Percentiles rank a stretch among this genome's conserved stretches.
phyloP scores from a whole-genome alignment of 108 stramenopile genomes.

The Cyclostephanos invisitatus region DNA sequence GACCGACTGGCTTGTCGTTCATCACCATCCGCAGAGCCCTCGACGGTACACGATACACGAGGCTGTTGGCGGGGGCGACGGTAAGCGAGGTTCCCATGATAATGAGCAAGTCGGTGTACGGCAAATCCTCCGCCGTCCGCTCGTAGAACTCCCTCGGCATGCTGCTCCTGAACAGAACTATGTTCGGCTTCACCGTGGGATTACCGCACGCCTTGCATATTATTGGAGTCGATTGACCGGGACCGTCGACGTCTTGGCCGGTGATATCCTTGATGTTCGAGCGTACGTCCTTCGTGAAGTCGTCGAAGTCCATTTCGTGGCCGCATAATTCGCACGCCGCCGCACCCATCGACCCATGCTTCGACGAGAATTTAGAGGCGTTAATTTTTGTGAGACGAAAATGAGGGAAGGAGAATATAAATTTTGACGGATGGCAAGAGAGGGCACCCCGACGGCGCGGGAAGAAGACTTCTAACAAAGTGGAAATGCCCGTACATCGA shows the following conservation, averaged over 20 bases:
- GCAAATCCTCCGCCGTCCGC: slow-evolving; percentile 61
- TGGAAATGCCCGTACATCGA: too few species aligned
- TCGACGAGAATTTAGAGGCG: too few species aligned
- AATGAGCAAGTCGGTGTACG: slow-evolving; percentile 67
- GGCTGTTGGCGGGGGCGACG: slow-evolving; percentile 76
- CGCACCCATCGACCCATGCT: slow-evolving; percentile 84
- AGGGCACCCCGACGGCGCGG: too few species aligned
- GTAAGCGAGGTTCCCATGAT: slow-evolving; percentile 72
- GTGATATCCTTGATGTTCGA: slow-evolving; percentile 79
- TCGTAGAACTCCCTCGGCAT: slow-evolving; percentile 77
- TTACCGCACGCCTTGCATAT: slow-evolving; percentile 61
- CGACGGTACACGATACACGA: slow-evolving; percentile 68
- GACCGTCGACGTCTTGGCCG: slow-evolving; percentile 60
- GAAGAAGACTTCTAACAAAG: too few species aligned
- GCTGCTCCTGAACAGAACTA: slow-evolving; percentile 76
- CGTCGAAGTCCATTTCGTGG: slow-evolving; percentile 52
- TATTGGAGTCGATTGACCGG: slow-evolving; percentile 65
- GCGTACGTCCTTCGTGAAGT: slow-evolving; percentile 60
- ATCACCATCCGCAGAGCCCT: slow-evolving; percentile 70
- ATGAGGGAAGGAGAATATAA: too few species aligned
- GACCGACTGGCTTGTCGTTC: slow-evolving; percentile 76
- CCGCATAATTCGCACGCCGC: slow-evolving; percentile 82
- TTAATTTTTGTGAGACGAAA: too few species aligned
- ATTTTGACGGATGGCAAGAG: too few species aligned
- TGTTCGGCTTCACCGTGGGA: slow-evolving; percentile 79